phyloP scores from a whole-genome alignment of 140 eudicot species.

The Bidens hawaiensis region DNA sequence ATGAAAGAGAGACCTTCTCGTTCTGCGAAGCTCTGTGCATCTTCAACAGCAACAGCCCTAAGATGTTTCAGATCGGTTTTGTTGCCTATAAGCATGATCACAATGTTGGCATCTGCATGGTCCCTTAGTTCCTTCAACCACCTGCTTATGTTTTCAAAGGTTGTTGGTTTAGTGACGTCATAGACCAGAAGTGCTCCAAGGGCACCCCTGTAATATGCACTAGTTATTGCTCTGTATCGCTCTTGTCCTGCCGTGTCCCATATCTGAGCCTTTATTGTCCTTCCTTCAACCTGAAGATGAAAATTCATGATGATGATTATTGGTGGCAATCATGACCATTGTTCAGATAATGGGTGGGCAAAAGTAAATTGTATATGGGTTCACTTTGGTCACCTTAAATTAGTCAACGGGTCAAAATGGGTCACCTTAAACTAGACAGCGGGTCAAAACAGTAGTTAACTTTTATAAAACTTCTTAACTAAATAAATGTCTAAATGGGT shows the following conservation, averaged over 20 bases:
- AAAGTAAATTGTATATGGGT: too few relatives aligned
- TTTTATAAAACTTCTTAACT: too few relatives aligned
- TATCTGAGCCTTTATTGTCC: constrained; percentile 94
- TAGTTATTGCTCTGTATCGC: constrained; percentile 93
- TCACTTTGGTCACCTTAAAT: too few relatives aligned
- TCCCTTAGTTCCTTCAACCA: constrained; percentile 96
- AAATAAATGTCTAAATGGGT: too few relatives aligned
- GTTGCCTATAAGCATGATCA: constrained; percentile 93
- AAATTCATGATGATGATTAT: constrained; percentile 5
- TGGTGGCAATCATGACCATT: too few relatives aligned
- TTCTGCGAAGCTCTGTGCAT: constrained; percentile 94
- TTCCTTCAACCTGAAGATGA: constrained; percentile 72
- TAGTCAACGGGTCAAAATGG: too few relatives aligned
- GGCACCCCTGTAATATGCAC: constrained; percentile 98
- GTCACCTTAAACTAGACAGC: too few relatives aligned
- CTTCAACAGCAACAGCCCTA: constrained; percentile 93
- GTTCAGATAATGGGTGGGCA: too few relatives aligned
- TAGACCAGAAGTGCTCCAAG: constrained; percentile 90
- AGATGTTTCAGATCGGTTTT: constrained; percentile 97
- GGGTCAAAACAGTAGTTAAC: too few relatives aligned
- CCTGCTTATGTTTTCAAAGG: constrained; percentile 89
- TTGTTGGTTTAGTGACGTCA: constrained; percentile 86
- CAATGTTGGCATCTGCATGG: constrained; percentile 94
- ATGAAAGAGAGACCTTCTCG: constrained; percentile 87
- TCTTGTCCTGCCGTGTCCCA: constrained; percentile 99